These are phyloP conservation scores for Ramularia collo-cygni DNA, from an alignment of 2,329 filamentous ascomycete genomes.

Conservation along the genomic window DNA sequence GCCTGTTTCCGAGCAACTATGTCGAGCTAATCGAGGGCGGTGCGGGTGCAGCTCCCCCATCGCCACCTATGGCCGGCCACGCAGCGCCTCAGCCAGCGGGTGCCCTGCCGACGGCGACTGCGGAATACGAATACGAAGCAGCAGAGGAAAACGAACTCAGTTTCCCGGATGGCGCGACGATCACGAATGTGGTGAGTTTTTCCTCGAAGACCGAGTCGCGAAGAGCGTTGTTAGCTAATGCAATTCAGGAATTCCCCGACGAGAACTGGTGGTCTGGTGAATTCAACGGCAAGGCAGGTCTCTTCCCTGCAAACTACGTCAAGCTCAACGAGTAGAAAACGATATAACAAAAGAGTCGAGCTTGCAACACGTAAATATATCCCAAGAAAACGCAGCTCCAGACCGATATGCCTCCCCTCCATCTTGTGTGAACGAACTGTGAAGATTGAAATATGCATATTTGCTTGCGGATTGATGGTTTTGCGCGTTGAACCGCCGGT, in stretches of 20 bases:
- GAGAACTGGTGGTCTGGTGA: conserved; percentile 98
- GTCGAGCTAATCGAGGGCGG: conserved; percentile 67
- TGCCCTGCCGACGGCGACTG: conserved; percentile 58
- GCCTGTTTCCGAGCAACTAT: conserved; percentile 95
- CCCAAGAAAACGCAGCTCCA: too few species aligned
- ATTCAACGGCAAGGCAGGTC: conserved; percentile 68
- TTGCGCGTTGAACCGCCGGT: too few species aligned
- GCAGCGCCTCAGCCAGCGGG: conserved; percentile 20
- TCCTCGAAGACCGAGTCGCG: background rate
- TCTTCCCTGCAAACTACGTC: conserved; percentile 61
- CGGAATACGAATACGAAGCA: conserved; percentile 92
- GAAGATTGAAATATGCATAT: too few species aligned
- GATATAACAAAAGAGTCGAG: background rate
- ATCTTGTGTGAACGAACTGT: too few species aligned
- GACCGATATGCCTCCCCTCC: too few species aligned
- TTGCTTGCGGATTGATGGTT: too few species aligned
- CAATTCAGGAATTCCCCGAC: conserved; percentile 76
- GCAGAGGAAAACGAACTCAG: conserved; percentile 83
- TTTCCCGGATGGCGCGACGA: conserved; percentile 82
- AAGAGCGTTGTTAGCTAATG: conserved; percentile 20
- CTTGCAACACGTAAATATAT: too few species aligned
- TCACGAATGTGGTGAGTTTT: conserved; percentile 65
- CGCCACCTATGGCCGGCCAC: conserved; percentile 31
- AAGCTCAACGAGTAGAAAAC: conserved; percentile 39
- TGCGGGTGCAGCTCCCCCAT: conserved; percentile 35